Conservation (phyloP, 768 basidiomycete species). For the Xerocomus spinulosus region DNA sequence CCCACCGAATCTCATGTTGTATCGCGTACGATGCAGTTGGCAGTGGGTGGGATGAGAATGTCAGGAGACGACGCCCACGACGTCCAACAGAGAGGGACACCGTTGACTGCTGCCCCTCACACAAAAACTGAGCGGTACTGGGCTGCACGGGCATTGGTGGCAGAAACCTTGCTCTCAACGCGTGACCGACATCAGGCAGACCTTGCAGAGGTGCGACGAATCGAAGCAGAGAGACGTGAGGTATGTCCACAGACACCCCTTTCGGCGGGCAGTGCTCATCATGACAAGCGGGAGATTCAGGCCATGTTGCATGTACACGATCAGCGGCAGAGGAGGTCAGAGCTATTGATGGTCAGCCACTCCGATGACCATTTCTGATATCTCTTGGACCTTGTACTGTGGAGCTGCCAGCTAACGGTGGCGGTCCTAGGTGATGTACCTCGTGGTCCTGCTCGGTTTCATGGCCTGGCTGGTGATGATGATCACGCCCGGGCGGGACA, state of each 20-base stretch:
- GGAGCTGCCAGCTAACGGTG: slow-evolving; percentile 11
- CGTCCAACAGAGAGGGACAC: slow-evolving; percentile 12
- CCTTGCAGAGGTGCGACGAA: slow-evolving; percentile 37
- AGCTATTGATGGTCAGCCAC: slow-evolving; percentile 47
- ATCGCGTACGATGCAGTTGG: slow-evolving; percentile 32
- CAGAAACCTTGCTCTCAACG: slow-evolving; percentile 56
- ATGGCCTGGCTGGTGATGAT: slow-evolving; percentile 18
- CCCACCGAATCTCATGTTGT: slow-evolving; percentile 8
- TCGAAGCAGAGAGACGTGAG: slow-evolving; percentile 43
- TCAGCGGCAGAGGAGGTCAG: slow-evolving; percentile 45
- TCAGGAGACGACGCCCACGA: background rate
- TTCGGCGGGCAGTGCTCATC: background rate
- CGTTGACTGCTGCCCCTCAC: slow-evolving; percentile 20
- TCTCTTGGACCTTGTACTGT: background rate
- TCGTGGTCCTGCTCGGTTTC: slow-evolving; percentile 22
- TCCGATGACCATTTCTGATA: background rate
- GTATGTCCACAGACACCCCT: slow-evolving; percentile 27
- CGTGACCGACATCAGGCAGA: slow-evolving; percentile 47
- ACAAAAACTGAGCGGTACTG: slow-evolving; percentile 54
- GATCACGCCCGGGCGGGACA: slow-evolving; percentile 11
- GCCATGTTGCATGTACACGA: slow-evolving; percentile 40
- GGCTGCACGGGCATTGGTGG: slow-evolving; percentile 61
- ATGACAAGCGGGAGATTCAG: slow-evolving; percentile 40
- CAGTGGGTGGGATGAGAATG: slow-evolving; percentile 10
- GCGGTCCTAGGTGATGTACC: slow-evolving; percentile 14